Evolutionary conservation across 192 early-diverging fungal genomes (phyloP), one percentile per base, ranked within the genome.

Genomic region (Chytriomyces sp.): DNA sequence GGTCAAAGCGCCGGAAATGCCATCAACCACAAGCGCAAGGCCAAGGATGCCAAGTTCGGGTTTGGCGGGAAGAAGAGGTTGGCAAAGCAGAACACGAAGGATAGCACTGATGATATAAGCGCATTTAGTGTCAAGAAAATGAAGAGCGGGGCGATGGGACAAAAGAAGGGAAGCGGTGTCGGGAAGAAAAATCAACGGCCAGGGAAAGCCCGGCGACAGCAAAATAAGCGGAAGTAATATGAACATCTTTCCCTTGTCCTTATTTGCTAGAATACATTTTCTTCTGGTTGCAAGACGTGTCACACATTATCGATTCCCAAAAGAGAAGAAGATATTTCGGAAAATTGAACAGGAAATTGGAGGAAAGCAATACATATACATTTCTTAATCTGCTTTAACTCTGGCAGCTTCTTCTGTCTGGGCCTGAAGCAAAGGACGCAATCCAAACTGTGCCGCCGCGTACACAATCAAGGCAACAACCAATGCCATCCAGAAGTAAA

Each of bases 11-110:
- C 56, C 26, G 22, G 19, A 0, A 26, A 12, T 1, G 56, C 25
- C 34, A 62, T 59, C 30, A 79, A 78, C 63, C 39, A 72, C 40
- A 91, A 89, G 75, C 87, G 92, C 30, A 78, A 85, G 66, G 14
- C 65, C 49, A 93, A 94, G 81, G 91, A 96, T 76, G 78, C 87
- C 39, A 95, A 93, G 83, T 98, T 89, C 78, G 94, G 94, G 1
- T 95, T 93, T 84, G 95, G 95, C 49, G 95, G 95, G 44, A 90
- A 90, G 76, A 93, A 94, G 82, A 82, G 92, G 33, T 73, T 83
- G 56, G 65, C 81, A 39, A 98, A 94, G 81, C 82, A 79, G 49
- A 98, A 98, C 76, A 92, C 91, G 7, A 81, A 87, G 5, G 91
- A 93, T 25, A 89, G 86, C 64, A 81, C 89, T 14, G 88, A 81